phyloP scores from a whole-genome alignment of 352 stramenopile species.

The Achlya hypogyna region DNA sequence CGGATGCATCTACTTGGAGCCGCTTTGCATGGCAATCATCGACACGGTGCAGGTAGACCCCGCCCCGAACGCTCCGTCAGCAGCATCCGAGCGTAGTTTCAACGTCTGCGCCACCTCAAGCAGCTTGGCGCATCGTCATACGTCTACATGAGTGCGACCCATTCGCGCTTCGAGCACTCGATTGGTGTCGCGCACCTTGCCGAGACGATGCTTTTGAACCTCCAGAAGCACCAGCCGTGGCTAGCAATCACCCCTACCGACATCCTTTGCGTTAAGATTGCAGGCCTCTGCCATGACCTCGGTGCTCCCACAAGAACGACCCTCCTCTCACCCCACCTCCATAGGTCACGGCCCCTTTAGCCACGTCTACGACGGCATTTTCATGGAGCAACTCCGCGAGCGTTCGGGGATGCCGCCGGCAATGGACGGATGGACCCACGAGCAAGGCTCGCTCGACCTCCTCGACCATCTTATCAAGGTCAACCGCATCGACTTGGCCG shows the following conservation, averaged over 20 bases:
- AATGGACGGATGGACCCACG: constrained; percentile 45
- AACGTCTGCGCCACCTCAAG: constrained; percentile 90
- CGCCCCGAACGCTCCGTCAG: not conserved
- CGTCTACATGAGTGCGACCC: constrained; percentile 83
- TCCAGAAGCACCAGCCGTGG: constrained; percentile 78
- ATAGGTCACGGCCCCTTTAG: constrained; percentile 69
- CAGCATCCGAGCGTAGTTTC: constrained; percentile 48
- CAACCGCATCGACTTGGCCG: constrained; percentile 45
- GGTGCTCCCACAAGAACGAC: constrained; percentile 5
- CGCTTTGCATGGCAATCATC: constrained; percentile 74
- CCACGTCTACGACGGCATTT: constrained; percentile 71
- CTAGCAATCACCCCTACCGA: constrained; percentile 75
- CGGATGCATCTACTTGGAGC: constrained; percentile 65
- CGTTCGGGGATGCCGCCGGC: not conserved
- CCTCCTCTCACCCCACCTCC: not conserved
- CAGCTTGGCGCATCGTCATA: constrained; percentile 87
- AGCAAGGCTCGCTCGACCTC: constrained; percentile 68
- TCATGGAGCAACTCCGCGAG: constrained; percentile 42
- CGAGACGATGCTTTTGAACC: constrained; percentile 71
- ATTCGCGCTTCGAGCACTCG: constrained; percentile 77
- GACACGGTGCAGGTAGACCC: constrained; percentile 57
- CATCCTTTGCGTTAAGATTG: constrained; percentile 69
- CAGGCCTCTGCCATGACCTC: constrained; percentile 69
- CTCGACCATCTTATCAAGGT: constrained; percentile 47
- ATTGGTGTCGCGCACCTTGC: constrained; percentile 93